Evolutionary conservation across 805 yeast genomes (phyloP).

Genomic region (Hanseniaspora singularis): DNA sequence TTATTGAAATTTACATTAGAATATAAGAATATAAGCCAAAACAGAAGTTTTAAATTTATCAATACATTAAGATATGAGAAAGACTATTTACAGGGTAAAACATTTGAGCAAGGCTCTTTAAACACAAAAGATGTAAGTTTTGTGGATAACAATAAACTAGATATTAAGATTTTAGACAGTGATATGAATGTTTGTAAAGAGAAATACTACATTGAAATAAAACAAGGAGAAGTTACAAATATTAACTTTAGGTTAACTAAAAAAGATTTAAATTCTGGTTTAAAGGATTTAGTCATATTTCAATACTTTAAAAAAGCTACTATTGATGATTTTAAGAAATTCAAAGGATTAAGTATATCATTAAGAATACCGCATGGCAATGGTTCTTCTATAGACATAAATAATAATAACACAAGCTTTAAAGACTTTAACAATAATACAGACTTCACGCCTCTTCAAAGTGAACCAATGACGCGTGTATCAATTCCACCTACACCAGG

Average conservation of each 20-base stretch:
- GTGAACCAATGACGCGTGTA: conserved; percentile 13
- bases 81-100: background rate
- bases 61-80: conserved; percentile 7
- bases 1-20: conserved; percentile 1
- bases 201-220: background rate
- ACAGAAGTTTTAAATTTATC: conserved; percentile 6
- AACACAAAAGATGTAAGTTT: background rate
- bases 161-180: conserved; percentile 1
- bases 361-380: background rate
- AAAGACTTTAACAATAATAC: background rate
- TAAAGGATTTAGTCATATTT: conserved; percentile 8
- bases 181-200: background rate
- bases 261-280: conserved; percentile 1
- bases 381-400: too few relatives aligned
- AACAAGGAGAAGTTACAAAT: background rate
- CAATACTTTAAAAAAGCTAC: conserved; percentile 13
- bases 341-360: conserved; percentile 11
- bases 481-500: conserved; percentile 12
- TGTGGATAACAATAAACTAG: background rate
- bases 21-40: background rate
- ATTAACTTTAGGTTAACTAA: conserved; percentile 1
- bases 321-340: conserved; percentile 9
- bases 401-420: too few relatives aligned
- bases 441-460: background rate
- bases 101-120: background rate